Percentiles rank a stretch among this genome's conserved stretches.
phyloP scores from a whole-genome alignment of 345 rosid genomes.

The Eucalyptus fibrosa region DNA sequence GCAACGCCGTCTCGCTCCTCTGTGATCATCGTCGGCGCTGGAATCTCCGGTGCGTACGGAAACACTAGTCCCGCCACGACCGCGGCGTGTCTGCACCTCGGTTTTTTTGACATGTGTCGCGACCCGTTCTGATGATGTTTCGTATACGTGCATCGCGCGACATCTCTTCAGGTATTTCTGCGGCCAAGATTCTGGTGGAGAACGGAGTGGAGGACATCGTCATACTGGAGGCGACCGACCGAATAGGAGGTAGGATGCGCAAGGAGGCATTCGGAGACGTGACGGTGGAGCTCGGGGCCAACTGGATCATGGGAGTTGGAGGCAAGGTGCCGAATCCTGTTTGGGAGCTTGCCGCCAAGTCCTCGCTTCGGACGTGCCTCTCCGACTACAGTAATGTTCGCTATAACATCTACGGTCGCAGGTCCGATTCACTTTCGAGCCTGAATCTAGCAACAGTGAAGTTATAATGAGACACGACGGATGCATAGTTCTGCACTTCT shows the following conservation, averaged over 20 bases:
- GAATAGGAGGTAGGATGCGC: conserved; percentile 82
- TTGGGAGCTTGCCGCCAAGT: conserved; percentile 60
- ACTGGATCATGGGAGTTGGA: conserved; percentile 97
- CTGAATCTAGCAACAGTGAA: neutral
- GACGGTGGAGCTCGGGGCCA: conserved; percentile 91
- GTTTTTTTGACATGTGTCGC: neutral
- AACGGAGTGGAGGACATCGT: conserved; percentile 71
- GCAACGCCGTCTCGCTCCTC: conserved; percentile 23
- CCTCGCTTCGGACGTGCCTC: conserved; percentile 66
- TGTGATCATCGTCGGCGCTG: conserved; percentile 41
- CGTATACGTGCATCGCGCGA: neutral
- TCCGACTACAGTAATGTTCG: conserved; percentile 95
- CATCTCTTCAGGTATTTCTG: conserved; percentile 51
- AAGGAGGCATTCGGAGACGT: conserved; percentile 72
- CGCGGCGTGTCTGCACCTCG: neutral
- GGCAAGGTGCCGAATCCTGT: conserved; percentile 80
- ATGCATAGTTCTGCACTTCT: neutral
- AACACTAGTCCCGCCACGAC: neutral
- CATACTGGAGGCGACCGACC: conserved; percentile 80
- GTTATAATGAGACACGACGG: neutral
- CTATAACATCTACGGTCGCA: conserved; percentile 81
- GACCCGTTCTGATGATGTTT: neutral
- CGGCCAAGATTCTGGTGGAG: conserved; percentile 65
- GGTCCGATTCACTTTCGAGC: conserved; percentile 14
- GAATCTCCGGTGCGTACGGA: conserved; percentile 19